phyloP scores from a whole-genome alignment of 495 filamentous ascomycete species.

The Bathelium albidoporum region DNA sequence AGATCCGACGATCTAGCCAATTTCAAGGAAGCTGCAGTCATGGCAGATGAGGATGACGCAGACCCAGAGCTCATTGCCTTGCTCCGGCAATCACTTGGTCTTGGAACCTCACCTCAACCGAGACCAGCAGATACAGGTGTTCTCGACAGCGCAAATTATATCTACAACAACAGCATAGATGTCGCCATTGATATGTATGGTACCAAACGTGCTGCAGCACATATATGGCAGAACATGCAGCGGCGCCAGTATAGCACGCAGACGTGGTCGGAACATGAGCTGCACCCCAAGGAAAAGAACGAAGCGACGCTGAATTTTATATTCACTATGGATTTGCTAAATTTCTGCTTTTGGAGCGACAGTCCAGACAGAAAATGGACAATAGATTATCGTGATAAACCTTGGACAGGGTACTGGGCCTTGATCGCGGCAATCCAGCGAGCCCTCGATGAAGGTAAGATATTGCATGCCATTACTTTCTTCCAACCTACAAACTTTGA shows the following conservation, averaged over 20 bases:
- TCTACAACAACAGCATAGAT: conserved; percentile 89
- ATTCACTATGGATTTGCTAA: conserved; percentile 91
- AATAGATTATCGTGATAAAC: conserved; percentile 66
- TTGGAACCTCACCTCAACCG: conserved; percentile 7
- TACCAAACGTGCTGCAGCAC: conserved; percentile 68
- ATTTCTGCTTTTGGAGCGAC: conserved; percentile 93
- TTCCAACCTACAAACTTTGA: background rate
- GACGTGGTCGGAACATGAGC: conserved; percentile 76
- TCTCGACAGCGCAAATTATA: conserved; percentile 68
- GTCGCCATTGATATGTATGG: conserved; percentile 70
- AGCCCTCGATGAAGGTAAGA: conserved; percentile 74
- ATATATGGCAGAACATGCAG: conserved; percentile 71
- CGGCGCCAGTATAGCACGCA: conserved; percentile 71
- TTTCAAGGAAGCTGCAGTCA: conserved; percentile 21
- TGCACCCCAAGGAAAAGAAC: conserved; percentile 77
- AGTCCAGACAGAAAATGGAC: conserved; percentile 54
- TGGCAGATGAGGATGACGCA: conserved; percentile 75
- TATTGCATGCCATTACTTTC: conserved; percentile 11
- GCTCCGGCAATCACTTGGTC: conserved; percentile 65
- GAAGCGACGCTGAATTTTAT: conserved; percentile 78
- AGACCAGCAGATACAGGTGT: conserved; percentile 56
- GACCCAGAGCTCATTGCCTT: conserved; percentile 83
- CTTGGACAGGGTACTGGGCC: conserved; percentile 93
- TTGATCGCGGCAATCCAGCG: conserved; percentile 77
- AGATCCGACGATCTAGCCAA: background rate